Conservation (phyloP, 129 eudicot species). For the Rutidosis leptorrhynchoides region DNA sequence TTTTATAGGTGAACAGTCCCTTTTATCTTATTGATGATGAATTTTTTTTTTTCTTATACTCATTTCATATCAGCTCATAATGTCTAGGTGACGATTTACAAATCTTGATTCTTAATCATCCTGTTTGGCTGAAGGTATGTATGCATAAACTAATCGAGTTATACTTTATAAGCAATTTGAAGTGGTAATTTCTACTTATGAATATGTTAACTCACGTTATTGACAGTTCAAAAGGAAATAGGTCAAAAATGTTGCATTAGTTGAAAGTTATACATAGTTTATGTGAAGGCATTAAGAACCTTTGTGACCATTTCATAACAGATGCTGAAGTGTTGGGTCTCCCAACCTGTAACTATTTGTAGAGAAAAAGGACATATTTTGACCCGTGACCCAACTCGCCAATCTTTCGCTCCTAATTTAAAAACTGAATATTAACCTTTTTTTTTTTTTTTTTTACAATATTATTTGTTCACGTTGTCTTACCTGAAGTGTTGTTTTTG, state of each 20-base stretch:
- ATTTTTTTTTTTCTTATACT: too few species aligned
- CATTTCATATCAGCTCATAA: too few species aligned
- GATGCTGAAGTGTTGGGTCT: not conserved
- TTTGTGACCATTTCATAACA: not conserved
- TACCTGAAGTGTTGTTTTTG: too few species aligned
- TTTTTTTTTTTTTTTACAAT: too few species aligned
- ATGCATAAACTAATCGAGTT: not conserved
- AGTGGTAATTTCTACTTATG: not conserved
- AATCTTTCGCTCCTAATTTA: not conserved
- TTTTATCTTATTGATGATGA: too few species aligned
- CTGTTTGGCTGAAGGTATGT: constrained; percentile 70
- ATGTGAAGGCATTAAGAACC: not conserved
- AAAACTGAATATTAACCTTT: not conserved
- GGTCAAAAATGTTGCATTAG: not conserved
- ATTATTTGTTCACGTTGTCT: too few species aligned
- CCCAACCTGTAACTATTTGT: not conserved
- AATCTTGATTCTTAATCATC: too few species aligned
- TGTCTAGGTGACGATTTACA: too few species aligned
- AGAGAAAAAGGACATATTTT: too few species aligned
- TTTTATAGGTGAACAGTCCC: too few species aligned
- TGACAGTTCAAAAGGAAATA: not conserved
- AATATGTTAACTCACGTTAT: not conserved
- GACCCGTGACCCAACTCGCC: not conserved
- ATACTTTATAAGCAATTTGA: not conserved
- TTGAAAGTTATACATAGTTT: not conserved